Evolutionary conservation across 768 basidiomycete species (phyloP).

Genomic region (Neoboletus magnificus): DNA sequence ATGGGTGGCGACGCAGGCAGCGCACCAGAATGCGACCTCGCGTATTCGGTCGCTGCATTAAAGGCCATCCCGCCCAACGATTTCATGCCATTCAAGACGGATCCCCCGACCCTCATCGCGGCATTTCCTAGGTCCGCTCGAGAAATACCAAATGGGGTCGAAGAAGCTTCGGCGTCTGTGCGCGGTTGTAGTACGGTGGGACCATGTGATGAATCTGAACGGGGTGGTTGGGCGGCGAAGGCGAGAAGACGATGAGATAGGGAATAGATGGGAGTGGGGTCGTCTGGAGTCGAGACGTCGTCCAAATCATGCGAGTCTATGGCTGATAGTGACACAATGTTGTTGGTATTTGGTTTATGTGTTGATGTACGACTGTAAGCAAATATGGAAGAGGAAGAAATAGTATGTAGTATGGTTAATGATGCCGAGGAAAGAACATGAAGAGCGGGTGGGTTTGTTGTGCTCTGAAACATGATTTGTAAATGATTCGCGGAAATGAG

Average conservation of each 20-base stretch:
- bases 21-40: constrained; percentile 30
- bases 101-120: constrained; percentile 58
- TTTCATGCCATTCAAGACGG: constrained; percentile 61
- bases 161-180: constrained; percentile 25
- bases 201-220: constrained; percentile 20
- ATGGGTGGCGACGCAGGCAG: constrained; percentile 5
- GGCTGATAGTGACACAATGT: constrained; percentile 39
- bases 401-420: constrained; percentile 48
- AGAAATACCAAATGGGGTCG: constrained; percentile 32
- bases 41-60: constrained; percentile 43
- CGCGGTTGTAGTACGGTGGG: constrained; percentile 16
- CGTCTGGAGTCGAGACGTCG: constrained; percentile 13
- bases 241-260: constrained; percentile 63
- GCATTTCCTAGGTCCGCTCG: constrained; percentile 52
- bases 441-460: constrained; percentile 51
- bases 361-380: constrained; percentile 39
- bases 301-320: constrained; percentile 27
- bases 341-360: constrained; percentile 34
- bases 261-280: constrained; percentile 53
- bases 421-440: constrained; percentile 56
- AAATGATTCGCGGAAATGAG: neutral
- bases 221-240: constrained; percentile 43
- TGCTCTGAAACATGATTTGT: constrained; percentile 42
- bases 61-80: constrained; percentile 60
- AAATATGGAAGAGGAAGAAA: constrained; percentile 45